Base-by-base conservation (phyloP, 768 basidiomycete species). In the Chalciporus chontae region DNA sequence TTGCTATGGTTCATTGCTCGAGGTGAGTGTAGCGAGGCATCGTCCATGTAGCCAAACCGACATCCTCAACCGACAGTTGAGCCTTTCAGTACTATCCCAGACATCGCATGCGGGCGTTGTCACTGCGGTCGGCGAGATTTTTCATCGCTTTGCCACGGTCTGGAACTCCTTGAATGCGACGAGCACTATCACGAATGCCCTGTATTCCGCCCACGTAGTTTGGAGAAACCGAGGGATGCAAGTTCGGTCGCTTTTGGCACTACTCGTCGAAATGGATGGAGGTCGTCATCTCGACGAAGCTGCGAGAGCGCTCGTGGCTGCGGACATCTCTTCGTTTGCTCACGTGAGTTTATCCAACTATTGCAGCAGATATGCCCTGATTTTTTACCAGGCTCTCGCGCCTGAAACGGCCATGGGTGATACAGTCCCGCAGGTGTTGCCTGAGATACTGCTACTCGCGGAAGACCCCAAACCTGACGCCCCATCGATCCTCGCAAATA, bases 161-260 rank as follows among this genome's bases (percentile, higher is more conserved):
- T 92, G 88, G 89, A 78, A 79, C 11, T 87, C 85, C 52, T 87
- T 91, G 83, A 76, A 87, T 58, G 76, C 69, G 10, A 77, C 78
- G 52, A 69, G 71, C 17, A 67, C 60, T 0, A 82, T 91, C 45
- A 74, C 83, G 3, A 67, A 70, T 7, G 77, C 84, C 0, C 75
- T 92, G 19, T 80, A 82, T 57, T 66, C 73, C 24, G 78, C 84
- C 3, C 81, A 89, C 59, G 75, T 82, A 45, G 63, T 70, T 1
- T 86, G 83, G 79, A 83, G 83, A 59, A 71, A 74, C 14, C 77
- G 79, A 48, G 85, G 87, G 21, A 70, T 80, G 43, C 85, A 84
- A 59, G 84, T 80, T 44, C 81, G 84, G 24, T 72, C 77, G 4
- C 69, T 91, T 17, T 66, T 89, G n/a, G 74, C 74, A 19, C 67